Evolutionary conservation across 2,329 filamentous ascomycete genomes (phyloP).

Genomic region (Aspergillus texensis): DNA sequence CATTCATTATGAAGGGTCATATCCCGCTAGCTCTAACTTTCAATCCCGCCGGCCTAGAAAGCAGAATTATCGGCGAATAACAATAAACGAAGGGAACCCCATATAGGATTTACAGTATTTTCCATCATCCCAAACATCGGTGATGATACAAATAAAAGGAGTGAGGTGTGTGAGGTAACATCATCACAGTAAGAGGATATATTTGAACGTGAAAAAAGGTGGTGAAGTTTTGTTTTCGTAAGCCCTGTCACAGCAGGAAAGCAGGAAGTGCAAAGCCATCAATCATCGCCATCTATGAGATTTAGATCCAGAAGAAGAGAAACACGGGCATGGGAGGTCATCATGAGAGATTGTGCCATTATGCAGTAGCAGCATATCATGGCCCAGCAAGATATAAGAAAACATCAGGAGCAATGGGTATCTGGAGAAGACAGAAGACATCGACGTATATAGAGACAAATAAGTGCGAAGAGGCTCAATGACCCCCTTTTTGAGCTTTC

Average conservation of each 20-base stretch:
- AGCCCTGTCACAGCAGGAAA: slow-evolving; percentile 7
- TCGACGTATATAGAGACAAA: slow-evolving; percentile 28
- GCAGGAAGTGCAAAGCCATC: slow-evolving; percentile 15
- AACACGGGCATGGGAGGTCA: slow-evolving; percentile 9
- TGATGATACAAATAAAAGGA: slow-evolving; percentile 12
- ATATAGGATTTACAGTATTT: slow-evolving; percentile 8
- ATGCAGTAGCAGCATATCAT: slow-evolving; percentile 22
- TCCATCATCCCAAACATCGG: slow-evolving; percentile 7
- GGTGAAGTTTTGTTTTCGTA: slow-evolving; percentile 5
- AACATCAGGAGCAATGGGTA: slow-evolving; percentile 29
- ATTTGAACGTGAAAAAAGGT: slow-evolving; percentile 7
- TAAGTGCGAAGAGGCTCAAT: slow-evolving; percentile 26
- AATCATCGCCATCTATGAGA: slow-evolving; percentile 31
- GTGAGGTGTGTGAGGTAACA: slow-evolving; percentile 14
- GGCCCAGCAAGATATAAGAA: slow-evolving; percentile 20
- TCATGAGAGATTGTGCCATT: slow-evolving; percentile 19
- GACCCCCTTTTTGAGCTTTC: slow-evolving; percentile 67
- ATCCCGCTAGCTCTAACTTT: neutral
- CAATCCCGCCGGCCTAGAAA: neutral
- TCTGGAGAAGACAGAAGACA: slow-evolving; percentile 34
- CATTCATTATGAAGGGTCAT: slow-evolving; percentile 9
- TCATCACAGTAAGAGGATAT: slow-evolving; percentile 3
- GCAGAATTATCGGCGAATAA: slow-evolving; percentile 5
- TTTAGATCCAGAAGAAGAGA: slow-evolving; percentile 17
- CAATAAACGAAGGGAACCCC: slow-evolving; percentile 2